Base-by-base conservation (phyloP, 1,284 basidiomycete species). In the Veloboletus limbatus region DNA sequence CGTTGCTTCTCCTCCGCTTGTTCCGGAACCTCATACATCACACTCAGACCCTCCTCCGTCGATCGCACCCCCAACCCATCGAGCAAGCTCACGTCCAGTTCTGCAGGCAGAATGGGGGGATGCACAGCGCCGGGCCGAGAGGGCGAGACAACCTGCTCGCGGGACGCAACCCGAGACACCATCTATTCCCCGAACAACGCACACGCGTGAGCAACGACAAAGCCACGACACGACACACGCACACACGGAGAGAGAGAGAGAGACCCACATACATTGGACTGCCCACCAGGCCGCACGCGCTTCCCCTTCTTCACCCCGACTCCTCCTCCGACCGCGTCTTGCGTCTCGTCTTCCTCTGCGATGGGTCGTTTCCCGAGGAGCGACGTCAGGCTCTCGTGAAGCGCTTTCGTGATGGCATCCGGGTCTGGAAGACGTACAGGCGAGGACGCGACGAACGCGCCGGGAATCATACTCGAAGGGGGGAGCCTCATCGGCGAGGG, bases 11-110 rank as follows among this genome's bases (percentile, higher is more conserved):
- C 82, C 37, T 73, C 76, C 27, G 65, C 66, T 65, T 85, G 79
- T 16, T 63, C 74, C 1, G 82, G 81, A 59, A 87, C 85, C 58
- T 85, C 82, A 52, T 87, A 88, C 47, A 72, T 75, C 18, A 87
- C 80, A 10, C 74, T 69, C 62, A 77, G 58, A 56, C 72, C 74
- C 54, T 75, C 72, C 16, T 78, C 76, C 3, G 50, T 50, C 28
- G 53, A 53, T 5, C 46, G 51, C 25, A 18, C 40, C 6, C 42
- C 54, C 14, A 59, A 6, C 26, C 49, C 57, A 9, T 68, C 65
- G 8, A 59, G 47, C 32, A 68, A 40, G 48, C 67, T 65, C 45
- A 61, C 34, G 20, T 69, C 68, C 18, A 69, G 45, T 6, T 59
- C 59, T 18, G 17, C 32, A 1, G 34, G 54, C 28, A 39, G 55